Evolutionary conservation across 164 flowering plant genomes (phyloP).

Genomic region (Pachysandra terminalis): DNA sequence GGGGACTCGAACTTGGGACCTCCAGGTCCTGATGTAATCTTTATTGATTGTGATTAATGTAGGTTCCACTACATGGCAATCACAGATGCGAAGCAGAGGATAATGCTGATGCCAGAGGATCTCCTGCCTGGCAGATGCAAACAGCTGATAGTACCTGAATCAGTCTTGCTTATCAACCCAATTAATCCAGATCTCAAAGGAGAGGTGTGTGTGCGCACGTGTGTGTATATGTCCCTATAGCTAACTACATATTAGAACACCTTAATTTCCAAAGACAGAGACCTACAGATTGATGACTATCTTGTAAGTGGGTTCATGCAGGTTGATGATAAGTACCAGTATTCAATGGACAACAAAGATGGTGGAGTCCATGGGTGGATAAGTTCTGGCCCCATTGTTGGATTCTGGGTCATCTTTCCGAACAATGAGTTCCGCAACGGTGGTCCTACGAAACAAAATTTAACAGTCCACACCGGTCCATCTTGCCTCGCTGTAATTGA

Average conservation of each 20-base stretch:
- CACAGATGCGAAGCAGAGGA: constrained; percentile 47
- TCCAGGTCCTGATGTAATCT: no score
- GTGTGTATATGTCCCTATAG: no score
- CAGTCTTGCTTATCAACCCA: constrained; percentile 44
- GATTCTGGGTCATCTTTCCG: constrained; percentile 58
- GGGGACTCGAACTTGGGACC: no score
- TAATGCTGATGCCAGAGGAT: constrained; percentile 60
- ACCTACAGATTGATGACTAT: not conserved
- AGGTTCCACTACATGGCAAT: constrained; percentile 70
- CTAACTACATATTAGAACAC: not conserved
- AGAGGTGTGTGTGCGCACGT: constrained; percentile 25
- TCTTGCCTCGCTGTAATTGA: constrained; percentile 40
- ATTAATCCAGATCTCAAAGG: constrained; percentile 50
- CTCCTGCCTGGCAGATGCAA: constrained; percentile 32
- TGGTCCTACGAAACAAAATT: constrained; percentile 56
- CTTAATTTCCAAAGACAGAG: not conserved
- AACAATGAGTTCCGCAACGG: constrained; percentile 51
- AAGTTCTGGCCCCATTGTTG: constrained; percentile 37
- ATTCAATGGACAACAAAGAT: constrained; percentile 55
- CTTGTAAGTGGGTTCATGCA: constrained; percentile 14
- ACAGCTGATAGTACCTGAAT: constrained; percentile 39
- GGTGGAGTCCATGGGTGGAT: constrained; percentile 64
- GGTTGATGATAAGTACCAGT: constrained; percentile 68
- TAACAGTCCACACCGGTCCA: constrained; percentile 52
- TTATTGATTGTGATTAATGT: not conserved